Evolutionary conservation across 2,329 filamentous ascomycete genomes (phyloP).

Genomic region (Colletotrichum neosansevieriae): DNA sequence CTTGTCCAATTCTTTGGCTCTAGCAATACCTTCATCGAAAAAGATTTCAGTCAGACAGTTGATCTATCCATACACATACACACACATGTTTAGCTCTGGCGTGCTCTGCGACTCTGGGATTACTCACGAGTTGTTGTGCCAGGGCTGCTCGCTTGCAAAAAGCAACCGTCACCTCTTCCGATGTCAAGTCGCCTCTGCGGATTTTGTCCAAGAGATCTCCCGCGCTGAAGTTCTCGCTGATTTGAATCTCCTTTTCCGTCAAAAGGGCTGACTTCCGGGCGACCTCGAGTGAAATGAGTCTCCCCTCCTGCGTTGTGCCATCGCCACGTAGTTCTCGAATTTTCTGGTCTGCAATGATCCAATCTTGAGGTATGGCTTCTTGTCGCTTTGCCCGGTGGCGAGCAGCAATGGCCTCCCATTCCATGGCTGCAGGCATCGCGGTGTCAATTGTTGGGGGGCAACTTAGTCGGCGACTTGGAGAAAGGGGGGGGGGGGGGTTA

Average conservation of each 20-base stretch:
- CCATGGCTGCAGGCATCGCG: slow-evolving; percentile 11
- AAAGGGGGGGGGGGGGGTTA: background rate
- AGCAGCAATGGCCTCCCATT: slow-evolving; percentile 37
- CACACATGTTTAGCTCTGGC: too few relatives aligned
- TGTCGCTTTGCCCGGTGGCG: slow-evolving; percentile 31
- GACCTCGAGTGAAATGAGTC: slow-evolving; percentile 29
- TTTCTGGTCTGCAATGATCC: slow-evolving; percentile 26
- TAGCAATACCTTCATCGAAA: slow-evolving; percentile 59
- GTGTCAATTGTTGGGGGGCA: background rate
- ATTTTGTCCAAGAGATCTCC: slow-evolving; percentile 40
- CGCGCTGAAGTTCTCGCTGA: slow-evolving; percentile 41
- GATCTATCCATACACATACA: slow-evolving; percentile 37
- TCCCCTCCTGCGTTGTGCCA: slow-evolving; percentile 34
- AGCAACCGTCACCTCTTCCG: slow-evolving; percentile 44
- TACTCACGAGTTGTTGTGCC: slow-evolving; percentile 44
- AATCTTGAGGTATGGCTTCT: slow-evolving; percentile 36
- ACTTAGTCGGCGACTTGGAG: background rate
- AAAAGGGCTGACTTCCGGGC: slow-evolving; percentile 35
- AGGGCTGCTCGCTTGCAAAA: slow-evolving; percentile 47
- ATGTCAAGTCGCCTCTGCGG: slow-evolving; percentile 39
- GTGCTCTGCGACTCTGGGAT: too few relatives aligned
- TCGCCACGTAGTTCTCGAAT: slow-evolving; percentile 22
- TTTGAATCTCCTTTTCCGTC: slow-evolving; percentile 42
- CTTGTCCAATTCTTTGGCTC: slow-evolving; percentile 59
- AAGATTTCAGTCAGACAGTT: slow-evolving; percentile 62